Conservation (phyloP, 305 asterid genomes). For the Salvia sclarea region DNA sequence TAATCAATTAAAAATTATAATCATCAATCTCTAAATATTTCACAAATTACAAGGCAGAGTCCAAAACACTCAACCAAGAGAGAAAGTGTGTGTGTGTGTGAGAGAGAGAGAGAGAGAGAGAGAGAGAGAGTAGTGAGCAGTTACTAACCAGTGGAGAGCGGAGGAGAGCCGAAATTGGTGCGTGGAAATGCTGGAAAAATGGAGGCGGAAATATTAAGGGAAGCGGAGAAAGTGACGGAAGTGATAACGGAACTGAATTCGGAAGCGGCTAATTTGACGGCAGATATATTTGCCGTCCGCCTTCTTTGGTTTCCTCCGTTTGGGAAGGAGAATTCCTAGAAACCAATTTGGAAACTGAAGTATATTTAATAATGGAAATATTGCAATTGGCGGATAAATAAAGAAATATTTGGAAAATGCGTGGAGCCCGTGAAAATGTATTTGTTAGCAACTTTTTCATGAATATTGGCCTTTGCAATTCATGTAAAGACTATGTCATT, state of each 20-base stretch:
- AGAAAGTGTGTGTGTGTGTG: too few relatives aligned
- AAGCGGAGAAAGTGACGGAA: constrained; percentile 39
- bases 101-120: constrained; percentile 1
- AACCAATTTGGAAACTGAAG: background rate
- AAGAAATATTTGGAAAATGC: constrained; percentile 14
- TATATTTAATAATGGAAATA: constrained; percentile 24
- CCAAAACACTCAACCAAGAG: constrained; percentile 1
- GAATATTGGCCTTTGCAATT: constrained; percentile 35
- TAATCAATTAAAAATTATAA: constrained; percentile 21
- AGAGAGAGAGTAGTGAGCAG: constrained; percentile 16
- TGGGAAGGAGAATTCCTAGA: background rate
- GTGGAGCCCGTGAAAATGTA: constrained; percentile 41
- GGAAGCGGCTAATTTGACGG: constrained; percentile 37
- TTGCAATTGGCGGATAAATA: constrained; percentile 33
- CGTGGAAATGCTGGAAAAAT: constrained; percentile 31
- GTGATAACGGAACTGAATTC: constrained; percentile 33
- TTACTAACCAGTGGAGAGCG: constrained; percentile 35
- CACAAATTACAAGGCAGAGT: constrained; percentile 9
- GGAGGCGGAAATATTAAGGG: constrained; percentile 47
- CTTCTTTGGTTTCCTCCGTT: constrained; percentile 20
- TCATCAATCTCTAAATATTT: constrained; percentile 18
- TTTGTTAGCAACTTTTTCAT: constrained; percentile 9
- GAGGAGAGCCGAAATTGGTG: constrained; percentile 17
- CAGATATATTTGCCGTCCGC: constrained; percentile 37
- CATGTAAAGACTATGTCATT: constrained; percentile 32